These are phyloP conservation scores for Darksidea phi DNA, from an alignment of 495 filamentous ascomycete genomes.

Conservation along the genomic window DNA sequence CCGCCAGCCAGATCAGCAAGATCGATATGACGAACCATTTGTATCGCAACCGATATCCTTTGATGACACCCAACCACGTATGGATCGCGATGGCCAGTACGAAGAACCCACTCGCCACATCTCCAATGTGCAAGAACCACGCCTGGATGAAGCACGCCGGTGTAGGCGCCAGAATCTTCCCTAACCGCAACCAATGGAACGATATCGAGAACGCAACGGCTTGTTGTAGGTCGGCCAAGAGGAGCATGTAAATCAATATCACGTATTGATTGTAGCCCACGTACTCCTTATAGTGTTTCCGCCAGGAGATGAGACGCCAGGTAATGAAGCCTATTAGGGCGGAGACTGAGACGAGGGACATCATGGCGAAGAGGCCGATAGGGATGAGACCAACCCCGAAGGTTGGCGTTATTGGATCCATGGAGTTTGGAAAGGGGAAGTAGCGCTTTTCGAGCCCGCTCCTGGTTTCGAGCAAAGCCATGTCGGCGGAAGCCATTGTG, in stretches of 20 bases:
- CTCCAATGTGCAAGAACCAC: conserved; percentile 68
- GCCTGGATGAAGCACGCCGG: conserved; percentile 66
- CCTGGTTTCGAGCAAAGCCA: conserved; percentile 13
- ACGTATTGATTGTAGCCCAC: conserved; percentile 68
- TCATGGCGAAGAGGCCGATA: conserved; percentile 34
- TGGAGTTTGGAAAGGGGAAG: conserved; percentile 40
- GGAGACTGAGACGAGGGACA: conserved; percentile 39
- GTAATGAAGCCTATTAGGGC: conserved; percentile 39
- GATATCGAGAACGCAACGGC: conserved; percentile 66
- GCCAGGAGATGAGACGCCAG: conserved; percentile 41
- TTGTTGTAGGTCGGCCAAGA: conserved; percentile 73
- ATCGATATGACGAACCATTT: conserved; percentile 33
- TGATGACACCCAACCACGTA: conserved; percentile 53
- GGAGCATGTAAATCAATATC: conserved; percentile 69
- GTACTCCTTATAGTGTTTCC: conserved; percentile 39
- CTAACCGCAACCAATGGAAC: conserved; percentile 56
- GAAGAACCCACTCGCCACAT: conserved; percentile 67
- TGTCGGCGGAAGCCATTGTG: background rate
- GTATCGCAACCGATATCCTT: conserved; percentile 35
- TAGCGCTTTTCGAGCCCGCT: conserved; percentile 31
- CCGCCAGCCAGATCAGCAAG: conserved; percentile 33
- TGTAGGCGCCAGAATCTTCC: conserved; percentile 57
- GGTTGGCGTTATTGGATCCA: conserved; percentile 32
- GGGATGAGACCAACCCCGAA: conserved; percentile 38
- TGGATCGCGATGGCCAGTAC: conserved; percentile 55